Conservation (phyloP, 257 asterid species). For the Scutellaria baicalensis region DNA sequence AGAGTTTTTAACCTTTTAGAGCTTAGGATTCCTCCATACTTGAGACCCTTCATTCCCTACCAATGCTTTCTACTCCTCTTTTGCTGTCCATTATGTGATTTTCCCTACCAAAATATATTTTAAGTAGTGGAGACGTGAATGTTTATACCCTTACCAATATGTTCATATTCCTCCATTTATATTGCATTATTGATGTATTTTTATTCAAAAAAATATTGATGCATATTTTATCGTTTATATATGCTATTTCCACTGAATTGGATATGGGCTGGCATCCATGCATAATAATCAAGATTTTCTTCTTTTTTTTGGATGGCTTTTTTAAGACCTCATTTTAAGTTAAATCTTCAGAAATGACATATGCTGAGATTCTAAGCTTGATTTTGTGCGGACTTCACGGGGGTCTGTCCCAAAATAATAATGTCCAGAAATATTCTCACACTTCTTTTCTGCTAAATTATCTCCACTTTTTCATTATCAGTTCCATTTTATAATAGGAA, state of each 20-base stretch:
- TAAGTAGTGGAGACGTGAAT: not conserved
- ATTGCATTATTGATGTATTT: not conserved
- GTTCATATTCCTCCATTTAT: not conserved
- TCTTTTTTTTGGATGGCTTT: not conserved
- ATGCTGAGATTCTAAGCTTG: not conserved
- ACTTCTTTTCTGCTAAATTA: too few relatives aligned
- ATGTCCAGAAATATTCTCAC: too few relatives aligned
- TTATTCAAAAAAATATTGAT: too few relatives aligned
- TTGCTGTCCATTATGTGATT: not conserved
- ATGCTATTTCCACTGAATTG: not conserved
- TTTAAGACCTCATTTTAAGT: not conserved
- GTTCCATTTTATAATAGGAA: too few relatives aligned
- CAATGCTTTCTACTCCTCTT: constrained; percentile 10
- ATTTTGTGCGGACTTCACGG: not conserved
- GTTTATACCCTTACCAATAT: not conserved
- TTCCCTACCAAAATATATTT: constrained; percentile 1
- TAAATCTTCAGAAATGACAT: not conserved
- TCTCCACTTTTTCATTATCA: too few relatives aligned
- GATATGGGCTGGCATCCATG: constrained; percentile 15
- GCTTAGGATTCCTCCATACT: constrained; percentile 35
- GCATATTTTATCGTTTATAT: too few relatives aligned
- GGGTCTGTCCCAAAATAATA: not conserved
- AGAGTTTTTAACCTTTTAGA: constrained; percentile 14
- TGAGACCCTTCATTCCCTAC: constrained; percentile 17
- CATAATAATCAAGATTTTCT: not conserved